Conservation (phyloP, 1,139 yeast species). For the Taphrina sp. region DNA sequence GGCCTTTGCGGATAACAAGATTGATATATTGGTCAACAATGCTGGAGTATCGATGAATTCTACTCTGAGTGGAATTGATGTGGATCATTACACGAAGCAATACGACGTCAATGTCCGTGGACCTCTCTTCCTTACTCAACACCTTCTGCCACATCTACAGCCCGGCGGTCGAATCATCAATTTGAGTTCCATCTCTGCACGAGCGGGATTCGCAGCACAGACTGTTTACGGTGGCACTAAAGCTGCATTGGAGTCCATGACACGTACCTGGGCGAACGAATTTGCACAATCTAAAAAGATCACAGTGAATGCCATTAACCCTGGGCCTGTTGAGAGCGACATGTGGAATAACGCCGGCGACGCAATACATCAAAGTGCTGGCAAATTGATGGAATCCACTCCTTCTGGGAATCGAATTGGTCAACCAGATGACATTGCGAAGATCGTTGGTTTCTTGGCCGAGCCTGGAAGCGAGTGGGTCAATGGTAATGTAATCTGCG, state of each 20-base stretch:
- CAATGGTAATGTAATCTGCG: slow-evolving; percentile 22
- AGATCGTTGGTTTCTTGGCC: slow-evolving; percentile 26
- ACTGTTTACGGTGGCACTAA: slow-evolving; percentile 43
- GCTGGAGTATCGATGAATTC: slow-evolving; percentile 21
- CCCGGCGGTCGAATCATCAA: slow-evolving; percentile 29
- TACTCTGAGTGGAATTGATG: not conserved
- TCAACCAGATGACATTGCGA: slow-evolving; percentile 28
- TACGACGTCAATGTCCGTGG: slow-evolving; percentile 26
- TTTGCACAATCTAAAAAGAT: slow-evolving; percentile 21
- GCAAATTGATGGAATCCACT: slow-evolving; percentile 1
- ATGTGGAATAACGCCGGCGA: slow-evolving; percentile 15
- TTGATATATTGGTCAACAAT: slow-evolving; percentile 30
- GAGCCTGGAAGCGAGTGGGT: slow-evolving; percentile 27
- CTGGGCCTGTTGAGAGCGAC: slow-evolving; percentile 26
- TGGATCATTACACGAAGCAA: slow-evolving; percentile 17
- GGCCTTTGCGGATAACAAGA: slow-evolving; percentile 1
- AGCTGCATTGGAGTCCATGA: slow-evolving; percentile 36
- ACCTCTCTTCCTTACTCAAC: slow-evolving; percentile 17
- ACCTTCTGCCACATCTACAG: slow-evolving; percentile 10
- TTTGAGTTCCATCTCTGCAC: slow-evolving; percentile 29
- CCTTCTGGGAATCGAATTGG: slow-evolving; percentile 26
- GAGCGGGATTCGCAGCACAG: slow-evolving; percentile 44
- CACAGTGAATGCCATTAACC: slow-evolving; percentile 28
- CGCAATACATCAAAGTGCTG: not conserved
- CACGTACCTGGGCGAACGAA: slow-evolving; percentile 26